Percentiles rank a stretch among this genome's conserved stretches.
phyloP scores from a whole-genome alignment of 805 yeast genomes.

The Pichia phayaonensis region DNA sequence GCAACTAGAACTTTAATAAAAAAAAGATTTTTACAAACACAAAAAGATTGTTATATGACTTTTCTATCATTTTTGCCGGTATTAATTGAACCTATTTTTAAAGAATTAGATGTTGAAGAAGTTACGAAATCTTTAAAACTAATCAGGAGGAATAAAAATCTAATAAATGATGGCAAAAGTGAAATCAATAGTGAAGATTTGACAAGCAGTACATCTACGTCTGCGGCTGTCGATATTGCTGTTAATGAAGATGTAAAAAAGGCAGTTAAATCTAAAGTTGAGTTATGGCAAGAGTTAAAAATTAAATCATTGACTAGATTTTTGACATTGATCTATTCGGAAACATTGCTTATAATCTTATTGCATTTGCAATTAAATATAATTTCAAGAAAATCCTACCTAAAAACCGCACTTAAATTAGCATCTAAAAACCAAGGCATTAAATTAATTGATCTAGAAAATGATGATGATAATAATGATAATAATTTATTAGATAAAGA shows the following conservation, averaged over 20 bases:
- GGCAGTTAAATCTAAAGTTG: constrained; percentile 39
- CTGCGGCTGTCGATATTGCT: constrained; percentile 14
- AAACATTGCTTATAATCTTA: constrained; percentile 63
- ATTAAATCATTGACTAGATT: constrained; percentile 65
- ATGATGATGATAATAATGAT: constrained; percentile 21
- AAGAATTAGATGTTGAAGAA: constrained; percentile 59
- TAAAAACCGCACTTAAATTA: constrained; percentile 66
- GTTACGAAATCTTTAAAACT: constrained; percentile 60
- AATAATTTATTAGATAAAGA: constrained; percentile 27
- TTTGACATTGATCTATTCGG: constrained; percentile 60
- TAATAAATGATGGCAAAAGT: constrained; percentile 1
- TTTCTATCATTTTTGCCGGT: constrained; percentile 77
- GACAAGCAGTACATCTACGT: constrained; percentile 8
- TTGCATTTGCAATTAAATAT: constrained; percentile 84
- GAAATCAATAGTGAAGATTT: constrained; percentile 17
- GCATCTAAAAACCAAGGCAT: constrained; percentile 43
- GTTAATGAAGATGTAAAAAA: background rate
- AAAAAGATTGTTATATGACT: constrained; percentile 80
- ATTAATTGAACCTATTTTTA: constrained; percentile 54
- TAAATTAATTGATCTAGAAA: constrained; percentile 16
- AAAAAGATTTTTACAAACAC: constrained; percentile 84
- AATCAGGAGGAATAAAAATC: constrained; percentile 35
- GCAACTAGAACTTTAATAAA: constrained; percentile 62
- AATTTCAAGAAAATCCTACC: constrained; percentile 77
- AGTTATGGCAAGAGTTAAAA: constrained; percentile 82